Evolutionary conservation across 2,329 filamentous ascomycete species (phyloP).

Genomic region (Xylogone sp.): DNA sequence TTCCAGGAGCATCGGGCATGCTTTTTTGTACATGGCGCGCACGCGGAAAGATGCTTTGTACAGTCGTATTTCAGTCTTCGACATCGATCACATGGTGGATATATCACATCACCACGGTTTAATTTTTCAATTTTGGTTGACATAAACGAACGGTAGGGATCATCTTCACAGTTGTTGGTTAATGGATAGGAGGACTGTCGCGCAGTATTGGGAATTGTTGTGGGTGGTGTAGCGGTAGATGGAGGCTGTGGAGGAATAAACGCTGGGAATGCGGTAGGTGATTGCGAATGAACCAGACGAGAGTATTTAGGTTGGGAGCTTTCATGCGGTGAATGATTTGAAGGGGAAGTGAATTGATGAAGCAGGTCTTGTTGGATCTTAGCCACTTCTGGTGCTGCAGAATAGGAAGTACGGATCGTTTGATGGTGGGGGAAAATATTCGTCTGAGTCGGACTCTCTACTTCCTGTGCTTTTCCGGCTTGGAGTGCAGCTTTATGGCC

Average conservation of each 20-base stretch:
- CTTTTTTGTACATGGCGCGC: slow-evolving; percentile 84
- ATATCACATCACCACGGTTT: slow-evolving; percentile 67
- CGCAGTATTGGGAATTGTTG: slow-evolving; percentile 29
- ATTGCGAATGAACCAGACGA: slow-evolving; percentile 24
- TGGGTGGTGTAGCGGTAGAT: slow-evolving; percentile 1
- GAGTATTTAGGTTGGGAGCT: slow-evolving; percentile 17
- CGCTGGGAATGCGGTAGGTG: slow-evolving; percentile 6
- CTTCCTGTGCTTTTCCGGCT: slow-evolving; percentile 47
- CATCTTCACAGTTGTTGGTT: slow-evolving; percentile 18
- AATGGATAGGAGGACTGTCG: slow-evolving; percentile 9
- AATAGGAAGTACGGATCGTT: slow-evolving; percentile 21
- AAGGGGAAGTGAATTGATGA: slow-evolving; percentile 42
- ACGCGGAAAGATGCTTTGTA: slow-evolving; percentile 81
- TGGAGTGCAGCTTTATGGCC: slow-evolving; percentile 71
- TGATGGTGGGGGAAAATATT: slow-evolving; percentile 10
- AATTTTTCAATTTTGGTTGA: slow-evolving; percentile 73
- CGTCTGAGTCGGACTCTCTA: slow-evolving; percentile 20
- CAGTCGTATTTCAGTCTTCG: slow-evolving; percentile 77
- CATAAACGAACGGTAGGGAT: slow-evolving; percentile 57
- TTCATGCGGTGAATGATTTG: neutral
- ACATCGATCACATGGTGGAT: slow-evolving; percentile 83
- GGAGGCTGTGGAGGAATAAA: slow-evolving; percentile 1
- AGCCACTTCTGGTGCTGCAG: slow-evolving; percentile 1
- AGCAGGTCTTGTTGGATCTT: slow-evolving; percentile 50
- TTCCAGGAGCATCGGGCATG: slow-evolving; percentile 88